phyloP scores from a whole-genome alignment of 805 yeast genomes.

The Wickerhamiella vanderwaltii region DNA sequence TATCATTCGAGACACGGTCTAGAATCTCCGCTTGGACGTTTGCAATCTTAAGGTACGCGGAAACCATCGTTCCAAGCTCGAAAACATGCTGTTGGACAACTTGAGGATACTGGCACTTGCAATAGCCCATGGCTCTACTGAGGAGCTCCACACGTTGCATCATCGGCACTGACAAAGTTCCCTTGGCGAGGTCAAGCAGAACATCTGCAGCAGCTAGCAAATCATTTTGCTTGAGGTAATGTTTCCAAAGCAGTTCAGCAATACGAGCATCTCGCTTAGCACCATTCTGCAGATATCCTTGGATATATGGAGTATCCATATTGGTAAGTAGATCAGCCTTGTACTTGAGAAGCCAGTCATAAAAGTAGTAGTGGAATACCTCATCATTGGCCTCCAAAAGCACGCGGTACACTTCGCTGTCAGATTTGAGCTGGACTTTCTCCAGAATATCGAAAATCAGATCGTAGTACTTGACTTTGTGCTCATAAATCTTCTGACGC shows the following conservation, averaged over 20 bases:
- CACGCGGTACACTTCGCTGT: conserved; percentile 55
- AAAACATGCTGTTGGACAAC: conserved; percentile 64
- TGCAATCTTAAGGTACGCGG: conserved; percentile 76
- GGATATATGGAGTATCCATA: conserved; percentile 67
- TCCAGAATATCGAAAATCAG: conserved; percentile 64
- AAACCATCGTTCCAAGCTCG: conserved; percentile 53
- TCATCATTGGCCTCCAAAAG: conserved; percentile 69
- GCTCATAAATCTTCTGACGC: conserved; percentile 38
- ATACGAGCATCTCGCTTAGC: conserved; percentile 46
- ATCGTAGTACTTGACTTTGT: conserved; percentile 50
- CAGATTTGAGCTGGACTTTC: conserved; percentile 44
- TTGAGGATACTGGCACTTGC: conserved; percentile 74
- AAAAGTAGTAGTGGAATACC: conserved; percentile 80
- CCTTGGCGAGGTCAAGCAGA: conserved; percentile 57
- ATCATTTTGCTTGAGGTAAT: conserved; percentile 69
- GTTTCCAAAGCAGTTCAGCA: conserved; percentile 79
- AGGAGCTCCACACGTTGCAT: conserved; percentile 73
- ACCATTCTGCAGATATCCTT: conserved; percentile 52
- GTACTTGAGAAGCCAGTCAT: conserved; percentile 79
- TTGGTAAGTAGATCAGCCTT: conserved; percentile 65
- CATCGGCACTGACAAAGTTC: conserved; percentile 54
- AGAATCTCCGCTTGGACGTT: conserved; percentile 63
- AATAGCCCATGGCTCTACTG: conserved; percentile 86
- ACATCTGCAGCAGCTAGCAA: conserved; percentile 77
- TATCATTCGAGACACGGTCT: conserved; percentile 31